A percentile compares a stretch with the other conserved stretches of the same genome.
These are phyloP conservation scores for Edaphochlamys debaryana DNA, from an alignment of 139 green algal species.

Conservation along the genomic window DNA sequence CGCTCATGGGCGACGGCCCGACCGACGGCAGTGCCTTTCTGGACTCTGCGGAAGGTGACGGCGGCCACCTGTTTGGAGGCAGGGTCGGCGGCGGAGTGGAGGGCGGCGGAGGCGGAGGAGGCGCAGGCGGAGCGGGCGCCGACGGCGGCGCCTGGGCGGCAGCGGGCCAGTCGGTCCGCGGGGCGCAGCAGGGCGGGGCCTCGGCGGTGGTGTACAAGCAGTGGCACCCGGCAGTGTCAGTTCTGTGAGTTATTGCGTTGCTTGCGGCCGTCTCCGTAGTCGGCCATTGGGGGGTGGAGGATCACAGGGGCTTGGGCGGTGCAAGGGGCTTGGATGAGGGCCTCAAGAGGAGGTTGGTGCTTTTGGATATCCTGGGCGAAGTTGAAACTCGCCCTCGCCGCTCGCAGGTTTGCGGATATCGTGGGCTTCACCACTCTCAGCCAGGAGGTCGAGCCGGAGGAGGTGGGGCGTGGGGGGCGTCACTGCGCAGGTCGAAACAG, in stretches of 20 bases:
- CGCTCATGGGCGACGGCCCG: background rate
- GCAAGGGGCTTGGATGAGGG: too few relatives aligned
- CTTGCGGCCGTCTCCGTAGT: too few relatives aligned
- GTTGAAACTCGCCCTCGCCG: too few relatives aligned
- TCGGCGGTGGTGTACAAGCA: constrained; percentile 46
- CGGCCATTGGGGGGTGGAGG: too few relatives aligned
- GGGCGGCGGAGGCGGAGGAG: background rate
- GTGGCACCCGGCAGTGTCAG: constrained; percentile 32
- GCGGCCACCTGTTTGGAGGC: background rate
- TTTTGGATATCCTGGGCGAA: too few relatives aligned
- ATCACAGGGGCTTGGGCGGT: too few relatives aligned
- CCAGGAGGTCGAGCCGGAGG: constrained; percentile 25
- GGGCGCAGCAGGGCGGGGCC: background rate
- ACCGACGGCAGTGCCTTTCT: too few relatives aligned
- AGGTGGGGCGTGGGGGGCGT: constrained; percentile 7
- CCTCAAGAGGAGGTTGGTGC: too few relatives aligned
- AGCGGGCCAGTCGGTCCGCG: background rate
- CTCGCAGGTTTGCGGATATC: background rate
- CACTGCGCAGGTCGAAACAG: too few relatives aligned
- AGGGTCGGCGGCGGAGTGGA: background rate
- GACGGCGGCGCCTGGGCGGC: background rate
- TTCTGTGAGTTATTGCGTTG: constrained; percentile 23
- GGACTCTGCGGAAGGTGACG: background rate
- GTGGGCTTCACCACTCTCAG: background rate
- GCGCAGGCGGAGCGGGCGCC: background rate